Percentiles rank a stretch among this genome's conserved stretches.
These are phyloP conservation scores for Colletotrichum sp. DNA, from an alignment of 2,329 filamentous ascomycete genomes.

Conservation along the genomic window DNA sequence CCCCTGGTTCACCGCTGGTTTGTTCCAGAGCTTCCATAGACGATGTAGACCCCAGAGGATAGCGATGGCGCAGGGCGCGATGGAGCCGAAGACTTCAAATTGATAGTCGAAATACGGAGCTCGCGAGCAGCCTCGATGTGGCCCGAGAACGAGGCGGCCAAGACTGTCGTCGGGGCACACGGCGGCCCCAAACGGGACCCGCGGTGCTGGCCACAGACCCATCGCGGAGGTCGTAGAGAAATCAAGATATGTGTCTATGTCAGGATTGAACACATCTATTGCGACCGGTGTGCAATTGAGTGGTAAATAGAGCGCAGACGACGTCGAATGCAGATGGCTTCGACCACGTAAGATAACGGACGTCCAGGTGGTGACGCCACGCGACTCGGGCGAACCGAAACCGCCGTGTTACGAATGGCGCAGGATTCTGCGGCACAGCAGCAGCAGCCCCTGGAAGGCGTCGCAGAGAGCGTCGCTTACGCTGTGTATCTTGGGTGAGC, in stretches of 20 bases:
- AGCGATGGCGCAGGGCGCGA: background rate
- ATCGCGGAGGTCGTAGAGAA: background rate
- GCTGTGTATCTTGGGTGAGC: background rate
- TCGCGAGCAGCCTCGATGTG: background rate
- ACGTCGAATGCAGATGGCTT: background rate
- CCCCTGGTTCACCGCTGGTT: background rate
- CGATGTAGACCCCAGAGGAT: background rate
- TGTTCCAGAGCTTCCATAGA: background rate
- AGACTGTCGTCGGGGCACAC: background rate
- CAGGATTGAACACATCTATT: rapidly evolving
- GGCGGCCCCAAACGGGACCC: background rate
- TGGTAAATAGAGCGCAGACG: background rate
- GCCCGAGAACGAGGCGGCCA: background rate
- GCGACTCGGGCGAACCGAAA: background rate
- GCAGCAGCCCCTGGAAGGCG: background rate
- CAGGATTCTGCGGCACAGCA: background rate
- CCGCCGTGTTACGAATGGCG: background rate
- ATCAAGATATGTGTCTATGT: rapidly evolving
- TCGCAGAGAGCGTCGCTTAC: background rate
- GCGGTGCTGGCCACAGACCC: background rate
- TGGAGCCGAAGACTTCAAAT: background rate
- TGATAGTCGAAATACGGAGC: background rate
- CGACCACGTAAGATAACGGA: background rate
- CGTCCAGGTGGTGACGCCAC: background rate
- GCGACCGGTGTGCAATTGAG: background rate